Evolutionary conservation across 768 basidiomycete genomes (phyloP).

Genomic region (Tulasnella sp.): DNA sequence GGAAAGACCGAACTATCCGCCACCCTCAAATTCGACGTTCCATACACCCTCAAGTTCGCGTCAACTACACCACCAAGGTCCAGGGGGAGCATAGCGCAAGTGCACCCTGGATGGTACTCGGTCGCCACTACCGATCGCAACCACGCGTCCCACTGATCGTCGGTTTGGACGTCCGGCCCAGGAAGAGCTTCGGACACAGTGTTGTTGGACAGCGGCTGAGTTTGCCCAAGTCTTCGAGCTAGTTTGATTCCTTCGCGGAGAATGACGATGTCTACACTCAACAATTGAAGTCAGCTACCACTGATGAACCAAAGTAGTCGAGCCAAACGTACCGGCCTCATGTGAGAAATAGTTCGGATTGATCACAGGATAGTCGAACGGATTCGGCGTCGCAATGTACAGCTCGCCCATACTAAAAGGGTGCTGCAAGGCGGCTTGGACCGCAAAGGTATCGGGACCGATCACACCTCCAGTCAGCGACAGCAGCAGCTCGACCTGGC

Average conservation of each 20-base stretch:
- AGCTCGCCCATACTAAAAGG: slow-evolving; percentile 53
- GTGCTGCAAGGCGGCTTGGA: slow-evolving; percentile 59
- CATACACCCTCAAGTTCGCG: slow-evolving; percentile 28
- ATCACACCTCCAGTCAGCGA: slow-evolving; percentile 30
- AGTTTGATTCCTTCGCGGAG: slow-evolving; percentile 52
- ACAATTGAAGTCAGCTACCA: neutral
- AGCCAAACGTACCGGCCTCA: slow-evolving; percentile 31
- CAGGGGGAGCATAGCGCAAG: slow-evolving; percentile 29
- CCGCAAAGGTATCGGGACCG: slow-evolving; percentile 30
- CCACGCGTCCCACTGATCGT: slow-evolving; percentile 47
- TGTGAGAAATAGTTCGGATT: slow-evolving; percentile 57
- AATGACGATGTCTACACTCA: slow-evolving; percentile 32
- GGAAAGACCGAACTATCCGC: slow-evolving; percentile 31
- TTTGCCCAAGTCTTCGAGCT: slow-evolving; percentile 42
- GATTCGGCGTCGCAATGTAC: slow-evolving; percentile 45
- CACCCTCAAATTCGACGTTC: slow-evolving; percentile 29
- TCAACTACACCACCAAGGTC: slow-evolving; percentile 30
- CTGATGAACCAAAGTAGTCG: neutral
- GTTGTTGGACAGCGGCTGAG: slow-evolving; percentile 37
- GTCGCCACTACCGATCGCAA: slow-evolving; percentile 26
- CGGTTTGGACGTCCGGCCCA: slow-evolving; percentile 38
- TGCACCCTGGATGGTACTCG: slow-evolving; percentile 27
- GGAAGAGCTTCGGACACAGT: slow-evolving; percentile 40
- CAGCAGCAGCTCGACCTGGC: slow-evolving; percentile 47
- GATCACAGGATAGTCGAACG: slow-evolving; percentile 50